Evolutionary conservation across 305 asterid genomes (phyloP).

Genomic region (Fraxinus sp.): DNA sequence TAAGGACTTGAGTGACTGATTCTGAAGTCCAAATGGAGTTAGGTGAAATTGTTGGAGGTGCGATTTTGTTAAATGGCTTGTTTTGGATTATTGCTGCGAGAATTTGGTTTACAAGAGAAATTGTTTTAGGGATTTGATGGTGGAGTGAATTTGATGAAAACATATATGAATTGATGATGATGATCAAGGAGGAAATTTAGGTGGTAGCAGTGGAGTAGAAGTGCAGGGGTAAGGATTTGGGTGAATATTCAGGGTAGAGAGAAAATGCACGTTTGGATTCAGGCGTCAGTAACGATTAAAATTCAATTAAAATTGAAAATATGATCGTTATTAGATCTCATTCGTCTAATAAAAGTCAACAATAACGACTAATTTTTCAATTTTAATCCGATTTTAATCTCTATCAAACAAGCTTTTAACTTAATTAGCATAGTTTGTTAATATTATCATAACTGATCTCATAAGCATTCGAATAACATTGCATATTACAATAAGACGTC

Average conservation of each 20-base stretch:
- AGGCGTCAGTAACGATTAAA: too few species aligned
- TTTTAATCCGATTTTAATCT: too few species aligned
- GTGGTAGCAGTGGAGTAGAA: background rate
- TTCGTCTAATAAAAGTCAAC: too few species aligned
- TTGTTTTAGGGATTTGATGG: constrained; percentile 7
- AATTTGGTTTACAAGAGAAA: constrained; percentile 41
- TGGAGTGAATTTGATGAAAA: constrained; percentile 15
- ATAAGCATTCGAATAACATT: too few species aligned
- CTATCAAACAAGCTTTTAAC: too few species aligned
- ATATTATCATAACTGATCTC: too few species aligned
- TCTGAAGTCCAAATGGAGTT: constrained; percentile 51
- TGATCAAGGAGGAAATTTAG: background rate
- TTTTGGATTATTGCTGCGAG: constrained; percentile 60
- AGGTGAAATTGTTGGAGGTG: constrained; percentile 19
- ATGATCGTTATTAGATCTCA: too few species aligned
- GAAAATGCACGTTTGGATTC: background rate
- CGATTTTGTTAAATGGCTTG: constrained; percentile 45
- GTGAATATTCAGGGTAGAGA: background rate
- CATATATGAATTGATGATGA: constrained; percentile 14
- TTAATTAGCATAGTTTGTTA: too few species aligned
- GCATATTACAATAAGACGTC: too few species aligned
- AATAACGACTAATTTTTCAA: too few species aligned
- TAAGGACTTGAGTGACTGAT: constrained; percentile 54
- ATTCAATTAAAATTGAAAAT: too few species aligned
- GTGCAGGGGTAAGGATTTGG: background rate